phyloP scores from a whole-genome alignment of 164 flowering plant species.

The Saururus chinensis region DNA sequence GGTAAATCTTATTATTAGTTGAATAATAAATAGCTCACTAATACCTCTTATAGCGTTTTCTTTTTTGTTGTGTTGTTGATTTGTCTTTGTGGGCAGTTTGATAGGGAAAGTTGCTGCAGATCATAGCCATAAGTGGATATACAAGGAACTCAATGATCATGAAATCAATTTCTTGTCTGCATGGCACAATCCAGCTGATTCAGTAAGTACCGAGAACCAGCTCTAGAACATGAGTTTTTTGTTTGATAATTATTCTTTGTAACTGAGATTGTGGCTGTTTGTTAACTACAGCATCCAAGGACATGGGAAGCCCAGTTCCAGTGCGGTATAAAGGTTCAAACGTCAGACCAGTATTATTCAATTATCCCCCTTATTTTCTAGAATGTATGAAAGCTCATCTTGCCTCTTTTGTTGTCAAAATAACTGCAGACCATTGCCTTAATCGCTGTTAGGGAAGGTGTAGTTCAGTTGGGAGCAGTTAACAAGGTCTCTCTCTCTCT shows the following conservation, averaged over 20 bases:
- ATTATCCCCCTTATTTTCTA: too few species aligned
- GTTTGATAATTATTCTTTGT: not conserved
- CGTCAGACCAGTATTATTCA: too few species aligned
- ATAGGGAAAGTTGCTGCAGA: conserved; percentile 97
- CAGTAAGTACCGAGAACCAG: conserved; percentile 32
- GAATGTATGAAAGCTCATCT: not conserved
- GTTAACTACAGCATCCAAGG: conserved; percentile 67
- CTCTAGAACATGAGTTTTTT: not conserved
- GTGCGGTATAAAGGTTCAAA: conserved; percentile 79
- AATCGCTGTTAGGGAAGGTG: conserved; percentile 95
- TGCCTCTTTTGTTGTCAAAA: not conserved
- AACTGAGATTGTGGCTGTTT: not conserved
- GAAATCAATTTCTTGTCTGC: conserved; percentile 82
- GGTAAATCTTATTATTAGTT: conserved; percentile 26
- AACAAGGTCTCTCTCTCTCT: conserved; percentile 46
- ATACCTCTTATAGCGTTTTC: too few species aligned
- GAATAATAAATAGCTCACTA: not conserved
- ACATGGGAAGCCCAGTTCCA: conserved; percentile 99
- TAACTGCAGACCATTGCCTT: conserved; percentile 80
- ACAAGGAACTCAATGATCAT: conserved; percentile 76
- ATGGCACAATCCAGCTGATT: conserved; percentile 88
- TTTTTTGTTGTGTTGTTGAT: not conserved
- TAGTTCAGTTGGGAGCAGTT: conserved; percentile 77
- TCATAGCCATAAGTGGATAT: conserved; percentile 87
- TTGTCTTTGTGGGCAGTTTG: conserved; percentile 34